phyloP scores from a whole-genome alignment of 208 protist species.

The Acanthamoeba lenticulata region DNA sequence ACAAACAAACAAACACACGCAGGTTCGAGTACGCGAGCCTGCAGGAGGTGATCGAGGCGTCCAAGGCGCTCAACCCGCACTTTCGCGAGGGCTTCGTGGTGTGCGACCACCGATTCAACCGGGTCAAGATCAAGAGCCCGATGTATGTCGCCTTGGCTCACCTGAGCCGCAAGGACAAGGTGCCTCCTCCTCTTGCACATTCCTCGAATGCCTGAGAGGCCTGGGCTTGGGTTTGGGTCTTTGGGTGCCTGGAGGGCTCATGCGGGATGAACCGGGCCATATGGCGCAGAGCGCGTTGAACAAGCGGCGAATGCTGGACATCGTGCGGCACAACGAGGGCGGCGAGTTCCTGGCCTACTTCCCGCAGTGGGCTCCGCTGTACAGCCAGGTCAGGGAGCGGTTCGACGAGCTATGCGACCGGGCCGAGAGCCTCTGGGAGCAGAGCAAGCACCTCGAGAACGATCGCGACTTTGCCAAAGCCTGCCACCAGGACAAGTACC shows the following conservation, averaged over 20 bases:
- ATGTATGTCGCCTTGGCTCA: neutral
- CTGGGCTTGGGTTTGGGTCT: too few relatives aligned
- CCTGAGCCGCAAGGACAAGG: neutral
- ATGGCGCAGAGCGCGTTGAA: neutral
- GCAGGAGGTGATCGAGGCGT: neutral
- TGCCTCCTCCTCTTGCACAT: neutral
- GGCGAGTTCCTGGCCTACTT: conserved; percentile 21
- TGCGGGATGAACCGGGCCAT: neutral
- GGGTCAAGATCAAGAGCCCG: conserved; percentile 25
- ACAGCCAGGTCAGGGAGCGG: neutral
- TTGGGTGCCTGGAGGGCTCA: neutral
- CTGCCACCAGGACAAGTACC: neutral
- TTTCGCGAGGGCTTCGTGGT: conserved; percentile 1
- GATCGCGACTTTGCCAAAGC: neutral
- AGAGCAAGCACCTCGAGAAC: neutral
- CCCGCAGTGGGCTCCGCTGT: neutral
- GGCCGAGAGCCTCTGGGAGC: neutral
- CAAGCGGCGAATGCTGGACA: conserved; percentile 23
- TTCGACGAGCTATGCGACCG: neutral
- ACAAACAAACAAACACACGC: too few relatives aligned
- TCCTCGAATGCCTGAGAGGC: too few relatives aligned
- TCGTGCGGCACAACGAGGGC: conserved; percentile 15
- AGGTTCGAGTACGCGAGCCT: conserved; percentile 32
- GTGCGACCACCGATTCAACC: conserved; percentile 3
- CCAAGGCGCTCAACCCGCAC: neutral